phyloP scores from a whole-genome alignment of 495 filamentous ascomycete genomes.

The Hypoxylon crocopeplum region DNA sequence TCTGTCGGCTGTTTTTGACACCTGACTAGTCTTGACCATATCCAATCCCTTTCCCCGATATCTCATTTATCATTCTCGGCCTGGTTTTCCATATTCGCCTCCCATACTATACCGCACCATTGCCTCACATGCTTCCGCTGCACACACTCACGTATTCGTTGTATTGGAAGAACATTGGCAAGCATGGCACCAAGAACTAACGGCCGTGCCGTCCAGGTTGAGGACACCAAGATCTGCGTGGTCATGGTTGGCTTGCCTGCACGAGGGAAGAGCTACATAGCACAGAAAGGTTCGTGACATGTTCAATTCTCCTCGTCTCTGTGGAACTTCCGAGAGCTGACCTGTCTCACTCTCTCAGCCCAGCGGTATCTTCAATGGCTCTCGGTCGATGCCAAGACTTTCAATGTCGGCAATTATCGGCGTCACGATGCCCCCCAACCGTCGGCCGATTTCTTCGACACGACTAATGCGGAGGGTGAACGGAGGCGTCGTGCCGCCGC shows the following conservation, averaged over 20 bases:
- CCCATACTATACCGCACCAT: not conserved
- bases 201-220: conserved; percentile 70
- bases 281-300: conserved; percentile 98
- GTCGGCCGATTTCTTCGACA: conserved; percentile 91
- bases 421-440: conserved; percentile 86
- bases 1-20: conserved; percentile 17
- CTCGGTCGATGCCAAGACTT: conserved; percentile 87
- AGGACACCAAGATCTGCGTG: conserved; percentile 96
- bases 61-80: conserved; percentile 2
- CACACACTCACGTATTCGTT: conserved; percentile 2
- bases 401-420: conserved; percentile 97
- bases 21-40: conserved; percentile 12
- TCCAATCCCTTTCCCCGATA: conserved; percentile 15
- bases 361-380: conserved; percentile 96
- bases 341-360: conserved; percentile 58
- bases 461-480: conserved; percentile 85
- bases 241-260: conserved; percentile 98
- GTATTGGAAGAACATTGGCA: conserved; percentile 31
- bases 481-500: conserved; percentile 85
- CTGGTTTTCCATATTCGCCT: conserved; percentile 6
- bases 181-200: conserved; percentile 56
- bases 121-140: conserved; percentile 33
- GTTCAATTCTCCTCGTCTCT: not conserved
- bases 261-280: conserved; percentile 94
- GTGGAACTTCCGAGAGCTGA: conserved; percentile 22